Evolutionary conservation across 805 yeast species (phyloP).

Genomic region (Grigorovia transvaalensis): DNA sequence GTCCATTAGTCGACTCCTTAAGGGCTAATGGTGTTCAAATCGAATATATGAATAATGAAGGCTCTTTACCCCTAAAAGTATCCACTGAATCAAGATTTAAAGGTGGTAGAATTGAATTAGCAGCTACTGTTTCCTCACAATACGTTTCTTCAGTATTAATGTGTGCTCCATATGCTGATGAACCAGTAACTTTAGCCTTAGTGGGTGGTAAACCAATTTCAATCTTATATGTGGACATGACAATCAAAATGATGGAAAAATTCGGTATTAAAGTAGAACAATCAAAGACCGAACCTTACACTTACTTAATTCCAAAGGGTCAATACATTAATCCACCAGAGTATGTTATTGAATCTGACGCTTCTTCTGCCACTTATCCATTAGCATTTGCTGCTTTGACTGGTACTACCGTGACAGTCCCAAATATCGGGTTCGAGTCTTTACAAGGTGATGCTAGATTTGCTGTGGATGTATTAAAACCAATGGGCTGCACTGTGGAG

Average conservation of each 20-base stretch:
- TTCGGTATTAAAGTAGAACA: conserved; percentile 74
- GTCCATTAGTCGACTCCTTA: conserved; percentile 89
- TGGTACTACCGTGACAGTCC: conserved; percentile 84
- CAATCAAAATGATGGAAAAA: conserved; percentile 85
- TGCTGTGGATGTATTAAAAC: conserved; percentile 82
- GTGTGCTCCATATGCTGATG: conserved; percentile 94
- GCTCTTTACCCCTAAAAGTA: conserved; percentile 78
- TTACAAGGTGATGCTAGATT: conserved; percentile 96
- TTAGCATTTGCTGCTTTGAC: conserved; percentile 95
- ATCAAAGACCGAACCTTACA: conserved; percentile 62
- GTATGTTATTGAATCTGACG: conserved; percentile 91
- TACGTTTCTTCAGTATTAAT: conserved; percentile 91
- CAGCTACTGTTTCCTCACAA: conserved; percentile 95
- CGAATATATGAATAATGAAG: conserved; percentile 59
- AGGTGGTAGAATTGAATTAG: conserved; percentile 89
- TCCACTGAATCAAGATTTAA: conserved; percentile 57
- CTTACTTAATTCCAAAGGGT: conserved; percentile 86
- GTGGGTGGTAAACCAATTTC: conserved; percentile 97
- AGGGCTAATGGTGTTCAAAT: conserved; percentile 68
- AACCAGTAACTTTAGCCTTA: conserved; percentile 76
- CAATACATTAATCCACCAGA: conserved; percentile 69
- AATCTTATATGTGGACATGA: conserved; percentile 93
- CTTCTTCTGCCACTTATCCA: conserved; percentile 96
- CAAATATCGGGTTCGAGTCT: conserved; percentile 85
- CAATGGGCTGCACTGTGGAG: conserved; percentile 88